These are phyloP conservation scores for Capillidium heterosporum DNA, from an alignment of 371 early-diverging fungal species.

Conservation along the genomic window DNA sequence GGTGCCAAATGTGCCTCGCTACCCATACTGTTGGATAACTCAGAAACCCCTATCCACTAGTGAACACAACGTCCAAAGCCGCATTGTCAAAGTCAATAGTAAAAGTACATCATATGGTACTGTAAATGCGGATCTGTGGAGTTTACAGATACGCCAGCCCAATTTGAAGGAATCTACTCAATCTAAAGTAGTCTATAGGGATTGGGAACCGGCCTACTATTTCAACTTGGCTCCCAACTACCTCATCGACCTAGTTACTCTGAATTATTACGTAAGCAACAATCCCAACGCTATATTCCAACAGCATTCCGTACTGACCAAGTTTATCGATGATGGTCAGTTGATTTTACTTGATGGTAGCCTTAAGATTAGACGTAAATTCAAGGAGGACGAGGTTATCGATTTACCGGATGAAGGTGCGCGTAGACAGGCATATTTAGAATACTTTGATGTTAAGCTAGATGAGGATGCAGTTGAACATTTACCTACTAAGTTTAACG, in stretches of 20 bases:
- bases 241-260: neutral
- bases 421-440: neutral
- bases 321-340: neutral
- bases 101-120: neutral
- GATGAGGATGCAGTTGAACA: neutral
- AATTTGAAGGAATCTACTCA: no score
- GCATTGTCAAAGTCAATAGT: neutral
- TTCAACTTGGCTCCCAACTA: neutral
- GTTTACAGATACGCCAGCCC: no score
- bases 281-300: neutral
- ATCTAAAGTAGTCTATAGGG: neutral
- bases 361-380: neutral
- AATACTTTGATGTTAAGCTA: neutral
- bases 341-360: neutral
- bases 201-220: neutral
- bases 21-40: neutral
- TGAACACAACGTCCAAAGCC: neutral
- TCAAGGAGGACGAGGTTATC: neutral
- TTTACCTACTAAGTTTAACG: neutral
- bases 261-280: neutral
- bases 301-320: neutral
- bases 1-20: neutral
- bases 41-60: no score
- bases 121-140: neutral
- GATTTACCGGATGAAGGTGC: neutral